phyloP scores from a whole-genome alignment of 169 alveolate species.

The Perkinsus olseni region DNA sequence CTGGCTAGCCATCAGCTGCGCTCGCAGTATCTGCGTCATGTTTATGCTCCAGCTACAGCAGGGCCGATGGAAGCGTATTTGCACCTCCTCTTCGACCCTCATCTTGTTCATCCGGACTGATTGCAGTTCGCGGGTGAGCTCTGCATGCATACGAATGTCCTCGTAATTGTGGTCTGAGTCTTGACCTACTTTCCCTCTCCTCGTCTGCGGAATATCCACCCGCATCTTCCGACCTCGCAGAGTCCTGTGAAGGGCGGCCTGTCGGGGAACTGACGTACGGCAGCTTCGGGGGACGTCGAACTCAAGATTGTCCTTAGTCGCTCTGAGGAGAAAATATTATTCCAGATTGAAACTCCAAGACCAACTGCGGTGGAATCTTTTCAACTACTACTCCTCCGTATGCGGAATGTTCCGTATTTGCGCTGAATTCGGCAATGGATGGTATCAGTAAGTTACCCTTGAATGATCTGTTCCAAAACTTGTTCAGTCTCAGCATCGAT shows the following conservation, averaged over 20 bases:
- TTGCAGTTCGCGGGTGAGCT: not conserved
- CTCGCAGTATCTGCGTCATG: not conserved
- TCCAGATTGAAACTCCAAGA: not conserved
- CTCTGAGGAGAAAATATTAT: not conserved
- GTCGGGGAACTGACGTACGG: not conserved
- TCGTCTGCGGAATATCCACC: not conserved
- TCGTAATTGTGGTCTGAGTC: not conserved
- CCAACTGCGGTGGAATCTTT: not conserved
- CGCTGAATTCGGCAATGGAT: too few relatives aligned
- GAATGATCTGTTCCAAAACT: not conserved
- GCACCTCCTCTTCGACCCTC: not conserved
- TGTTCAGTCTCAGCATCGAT: not conserved
- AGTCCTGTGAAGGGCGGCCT: too few relatives aligned
- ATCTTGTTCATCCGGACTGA: not conserved
- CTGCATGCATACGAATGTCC: not conserved
- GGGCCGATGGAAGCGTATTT: not conserved
- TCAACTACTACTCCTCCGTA: too few relatives aligned
- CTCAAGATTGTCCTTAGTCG: not conserved
- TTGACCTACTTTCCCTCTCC: not conserved
- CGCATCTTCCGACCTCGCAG: not conserved
- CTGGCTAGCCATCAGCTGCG: not conserved
- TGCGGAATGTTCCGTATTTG: too few relatives aligned
- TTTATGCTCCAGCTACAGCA: not conserved
- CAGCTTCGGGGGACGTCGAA: not conserved
- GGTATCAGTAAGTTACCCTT: too few relatives aligned